Evolutionary conservation across 148 eudicot species (phyloP).

Genomic region (Vaccinium darrowii): DNA sequence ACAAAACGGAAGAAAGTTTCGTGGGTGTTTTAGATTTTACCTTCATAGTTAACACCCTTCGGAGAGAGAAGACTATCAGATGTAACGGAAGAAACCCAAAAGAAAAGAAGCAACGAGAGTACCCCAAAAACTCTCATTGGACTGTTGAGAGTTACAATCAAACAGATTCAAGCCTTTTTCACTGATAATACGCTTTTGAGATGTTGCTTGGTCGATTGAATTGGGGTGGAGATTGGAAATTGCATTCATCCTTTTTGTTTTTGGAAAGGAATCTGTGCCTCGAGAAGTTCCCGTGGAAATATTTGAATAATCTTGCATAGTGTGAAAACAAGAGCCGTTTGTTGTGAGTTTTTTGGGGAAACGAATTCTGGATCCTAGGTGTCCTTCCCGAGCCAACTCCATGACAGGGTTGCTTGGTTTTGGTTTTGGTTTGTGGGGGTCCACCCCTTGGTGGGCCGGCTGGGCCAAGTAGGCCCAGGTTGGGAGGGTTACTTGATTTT

Average conservation of each 20-base stretch:
- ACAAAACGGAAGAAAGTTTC: not conserved
- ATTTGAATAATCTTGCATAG: not conserved
- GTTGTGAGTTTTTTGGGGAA: too few relatives aligned
- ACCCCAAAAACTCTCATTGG: constrained; percentile 6
- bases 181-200: not conserved
- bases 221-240: not conserved
- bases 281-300: not conserved
- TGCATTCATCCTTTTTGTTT: not conserved
- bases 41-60: constrained; percentile 94
- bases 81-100: constrained; percentile 32
- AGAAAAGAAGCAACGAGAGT: constrained; percentile 30
- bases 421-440: too few relatives aligned
- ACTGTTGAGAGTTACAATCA: not conserved
- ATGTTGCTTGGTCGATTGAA: not conserved
- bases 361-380: too few relatives aligned
- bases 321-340: not conserved
- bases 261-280: not conserved
- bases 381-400: too few relatives aligned
- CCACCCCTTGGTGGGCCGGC: too few relatives aligned
- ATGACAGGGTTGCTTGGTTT: too few relatives aligned
- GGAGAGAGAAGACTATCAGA: constrained; percentile 75
- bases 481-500: too few relatives aligned
- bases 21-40: constrained; percentile 21
- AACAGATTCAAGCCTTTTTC: not conserved
- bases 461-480: too few relatives aligned